These are phyloP conservation scores for Cerrena zonata DNA, from an alignment of 1,284 basidiomycete species.

Conservation along the genomic window DNA sequence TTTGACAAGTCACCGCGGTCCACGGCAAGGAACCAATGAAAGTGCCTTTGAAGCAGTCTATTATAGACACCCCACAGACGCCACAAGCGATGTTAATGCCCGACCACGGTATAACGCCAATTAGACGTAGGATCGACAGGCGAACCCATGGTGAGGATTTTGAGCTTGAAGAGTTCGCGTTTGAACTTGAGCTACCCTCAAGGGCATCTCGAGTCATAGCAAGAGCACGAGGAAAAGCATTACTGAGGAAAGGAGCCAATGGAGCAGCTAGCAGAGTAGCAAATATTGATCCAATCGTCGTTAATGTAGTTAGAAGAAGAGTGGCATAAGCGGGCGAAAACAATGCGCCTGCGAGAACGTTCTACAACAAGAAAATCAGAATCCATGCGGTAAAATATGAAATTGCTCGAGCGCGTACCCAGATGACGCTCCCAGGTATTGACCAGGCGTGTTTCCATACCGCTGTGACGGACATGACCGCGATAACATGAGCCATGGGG, in stretches of 20 bases:
- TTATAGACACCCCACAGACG: constrained; percentile 72
- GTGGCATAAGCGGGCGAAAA: constrained; percentile 79
- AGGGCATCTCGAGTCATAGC: constrained; percentile 72
- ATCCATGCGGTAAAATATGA: constrained; percentile 13
- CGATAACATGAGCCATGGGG: constrained; percentile 65
- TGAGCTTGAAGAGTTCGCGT: constrained; percentile 28
- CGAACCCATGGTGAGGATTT: constrained; percentile 76
- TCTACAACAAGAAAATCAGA: constrained; percentile 41
- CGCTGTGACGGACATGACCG: constrained; percentile 78
- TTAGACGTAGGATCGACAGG: constrained; percentile 75
- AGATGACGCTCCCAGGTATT: constrained; percentile 82
- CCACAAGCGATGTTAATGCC: constrained; percentile 92
- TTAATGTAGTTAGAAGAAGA: constrained; percentile 72
- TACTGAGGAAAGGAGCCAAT: constrained; percentile 76
- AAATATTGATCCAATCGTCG: constrained; percentile 77
- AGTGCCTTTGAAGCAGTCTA: constrained; percentile 71
- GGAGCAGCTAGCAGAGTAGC: constrained; percentile 76
- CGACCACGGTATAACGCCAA: constrained; percentile 89
- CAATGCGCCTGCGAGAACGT: constrained; percentile 82
- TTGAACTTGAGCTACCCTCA: constrained; percentile 32
- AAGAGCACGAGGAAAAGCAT: constrained; percentile 76
- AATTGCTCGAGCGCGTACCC: constrained; percentile 47
- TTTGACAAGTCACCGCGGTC: constrained; percentile 84
- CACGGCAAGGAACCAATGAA: constrained; percentile 78
- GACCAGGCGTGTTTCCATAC: constrained; percentile 95